Evolutionary conservation across 768 basidiomycete species (phyloP).

Genomic region (Mrakia blollopis): DNA sequence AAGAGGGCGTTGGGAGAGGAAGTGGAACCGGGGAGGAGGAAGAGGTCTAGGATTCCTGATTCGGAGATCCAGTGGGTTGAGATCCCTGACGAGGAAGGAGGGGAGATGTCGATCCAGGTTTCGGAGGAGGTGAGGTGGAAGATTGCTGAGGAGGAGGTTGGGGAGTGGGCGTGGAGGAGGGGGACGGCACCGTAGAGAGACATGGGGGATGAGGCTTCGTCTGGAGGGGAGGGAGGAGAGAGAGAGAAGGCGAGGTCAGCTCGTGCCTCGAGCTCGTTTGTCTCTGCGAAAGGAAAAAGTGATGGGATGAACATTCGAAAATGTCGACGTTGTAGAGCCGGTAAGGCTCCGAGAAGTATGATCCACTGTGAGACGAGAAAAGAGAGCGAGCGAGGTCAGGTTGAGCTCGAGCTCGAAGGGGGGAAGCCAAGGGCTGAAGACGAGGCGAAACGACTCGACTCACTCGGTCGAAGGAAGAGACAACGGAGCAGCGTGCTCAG

Average conservation of each 20-base stretch:
- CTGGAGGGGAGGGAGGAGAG: background rate
- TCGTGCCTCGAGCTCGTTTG: slow-evolving; percentile 38
- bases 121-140: slow-evolving; percentile 85
- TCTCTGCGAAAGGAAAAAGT: slow-evolving; percentile 34
- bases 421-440: too few relatives aligned
- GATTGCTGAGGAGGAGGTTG: slow-evolving; percentile 79
- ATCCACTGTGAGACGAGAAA: slow-evolving; percentile 51
- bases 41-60: slow-evolving; percentile 89
- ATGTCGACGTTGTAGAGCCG: slow-evolving; percentile 92
- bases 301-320: slow-evolving; percentile 77
- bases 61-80: slow-evolving; percentile 93
- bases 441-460: background rate
- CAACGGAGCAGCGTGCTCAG: slow-evolving; percentile 87
- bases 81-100: slow-evolving; percentile 47
- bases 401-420: background rate
- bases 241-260: slow-evolving; percentile 17
- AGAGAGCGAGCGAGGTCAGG: background rate
- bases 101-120: slow-evolving; percentile 88
- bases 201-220: slow-evolving; percentile 56
- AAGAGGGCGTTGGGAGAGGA: slow-evolving; percentile 64
- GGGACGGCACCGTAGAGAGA: slow-evolving; percentile 90
- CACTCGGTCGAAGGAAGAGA: slow-evolving; percentile 72
- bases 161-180: slow-evolving; percentile 85
- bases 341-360: slow-evolving; percentile 83
- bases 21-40: slow-evolving; percentile 87